Percentiles rank a stretch among this genome's conserved stretches.
These are phyloP conservation scores for Pistacia integerrima DNA, from an alignment of 345 rosid species.

Conservation along the genomic window DNA sequence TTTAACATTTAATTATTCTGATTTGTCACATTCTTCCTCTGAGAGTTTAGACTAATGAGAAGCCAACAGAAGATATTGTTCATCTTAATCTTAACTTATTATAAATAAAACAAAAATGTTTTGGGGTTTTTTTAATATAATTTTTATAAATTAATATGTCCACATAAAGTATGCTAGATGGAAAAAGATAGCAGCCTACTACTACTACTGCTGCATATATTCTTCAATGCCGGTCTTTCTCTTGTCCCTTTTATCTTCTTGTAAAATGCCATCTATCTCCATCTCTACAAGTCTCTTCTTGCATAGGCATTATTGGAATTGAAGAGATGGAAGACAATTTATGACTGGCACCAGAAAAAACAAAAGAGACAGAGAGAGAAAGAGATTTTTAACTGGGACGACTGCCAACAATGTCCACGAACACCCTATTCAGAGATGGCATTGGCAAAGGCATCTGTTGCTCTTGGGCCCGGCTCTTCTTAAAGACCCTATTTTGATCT, in stretches of 20 bases:
- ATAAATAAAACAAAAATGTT: slow-evolving; percentile 21
- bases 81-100: neutral
- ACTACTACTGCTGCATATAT: slow-evolving; percentile 8
- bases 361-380: slow-evolving; percentile 7
- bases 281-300: slow-evolving; percentile 21
- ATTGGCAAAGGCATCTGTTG: slow-evolving; percentile 21
- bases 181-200: slow-evolving; percentile 10
- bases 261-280: slow-evolving; percentile 41
- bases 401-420: slow-evolving; percentile 40
- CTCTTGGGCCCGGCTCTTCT: slow-evolving; percentile 53
- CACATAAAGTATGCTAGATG: slow-evolving; percentile 27
- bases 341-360: neutral
- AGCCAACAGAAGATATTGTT: neutral
- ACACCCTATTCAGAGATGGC: slow-evolving; percentile 37
- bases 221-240: slow-evolving; percentile 12
- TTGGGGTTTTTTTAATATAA: slow-evolving; percentile 14
- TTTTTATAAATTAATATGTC: slow-evolving; percentile 30
- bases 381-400: slow-evolving; percentile 33
- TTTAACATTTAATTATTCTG: neutral
- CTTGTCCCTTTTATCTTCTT: slow-evolving; percentile 22
- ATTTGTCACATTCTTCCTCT: neutral
- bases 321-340: slow-evolving; percentile 31
- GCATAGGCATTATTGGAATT: slow-evolving; percentile 39
- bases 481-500: slow-evolving; percentile 34
- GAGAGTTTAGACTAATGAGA: neutral